phyloP scores from a whole-genome alignment of 768 basidiomycete genomes.

The Trametes elegans region DNA sequence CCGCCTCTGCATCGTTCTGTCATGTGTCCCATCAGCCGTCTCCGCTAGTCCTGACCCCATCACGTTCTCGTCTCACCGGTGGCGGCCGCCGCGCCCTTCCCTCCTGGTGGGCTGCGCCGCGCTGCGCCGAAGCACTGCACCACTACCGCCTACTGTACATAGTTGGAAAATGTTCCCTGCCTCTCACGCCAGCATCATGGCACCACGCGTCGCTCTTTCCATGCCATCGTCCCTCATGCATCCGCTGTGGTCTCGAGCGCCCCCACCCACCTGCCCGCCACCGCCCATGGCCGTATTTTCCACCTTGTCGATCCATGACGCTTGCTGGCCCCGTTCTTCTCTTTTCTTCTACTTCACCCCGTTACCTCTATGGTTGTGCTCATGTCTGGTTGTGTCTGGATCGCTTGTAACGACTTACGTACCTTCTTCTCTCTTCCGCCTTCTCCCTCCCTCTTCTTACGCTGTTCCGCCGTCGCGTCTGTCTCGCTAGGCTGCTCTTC shows the following conservation, averaged over 20 bases:
- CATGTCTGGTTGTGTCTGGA: conserved; percentile 21
- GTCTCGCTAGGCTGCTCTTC: conserved; percentile 15
- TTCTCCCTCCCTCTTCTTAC: neutral
- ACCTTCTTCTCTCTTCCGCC: neutral
- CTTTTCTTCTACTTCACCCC: conserved; percentile 1
- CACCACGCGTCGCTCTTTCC: conserved; percentile 18
- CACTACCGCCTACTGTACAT: conserved; percentile 21
- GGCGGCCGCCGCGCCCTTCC: neutral
- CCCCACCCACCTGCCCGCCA: neutral
- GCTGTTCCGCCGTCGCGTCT: neutral
- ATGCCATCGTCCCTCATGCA: conserved; percentile 14
- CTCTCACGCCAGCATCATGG: conserved; percentile 10
- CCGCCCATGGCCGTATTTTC: neutral
- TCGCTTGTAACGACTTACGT: conserved; percentile 13
- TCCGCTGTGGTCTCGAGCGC: conserved; percentile 4
- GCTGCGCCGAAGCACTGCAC: conserved; percentile 9
- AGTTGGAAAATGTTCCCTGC: conserved; percentile 16
- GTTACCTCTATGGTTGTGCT: conserved; percentile 18
- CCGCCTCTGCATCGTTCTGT: neutral
- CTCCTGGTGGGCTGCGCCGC: neutral
- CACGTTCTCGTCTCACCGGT: conserved; percentile 8
- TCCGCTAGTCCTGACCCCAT: conserved; percentile 3
- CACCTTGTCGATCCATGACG: conserved; percentile 14
- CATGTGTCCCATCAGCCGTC: conserved; percentile 12
- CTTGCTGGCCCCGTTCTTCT: conserved; percentile 2